These are phyloP conservation scores for Suillus discolor DNA, from an alignment of 768 basidiomycete genomes.

Conservation along the genomic window DNA sequence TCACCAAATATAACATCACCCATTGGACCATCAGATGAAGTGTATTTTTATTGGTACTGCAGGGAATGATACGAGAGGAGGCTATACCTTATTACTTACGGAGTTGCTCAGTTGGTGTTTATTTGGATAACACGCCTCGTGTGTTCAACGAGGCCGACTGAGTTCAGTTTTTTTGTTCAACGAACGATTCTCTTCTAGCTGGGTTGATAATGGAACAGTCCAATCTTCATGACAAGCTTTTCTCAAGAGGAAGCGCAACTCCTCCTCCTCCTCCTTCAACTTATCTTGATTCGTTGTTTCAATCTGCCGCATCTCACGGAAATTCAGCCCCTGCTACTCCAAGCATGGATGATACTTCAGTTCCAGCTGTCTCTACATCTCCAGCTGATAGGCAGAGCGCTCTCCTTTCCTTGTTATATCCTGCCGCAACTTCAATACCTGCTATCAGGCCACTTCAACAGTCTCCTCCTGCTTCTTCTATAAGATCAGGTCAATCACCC, in stretches of 20 bases:
- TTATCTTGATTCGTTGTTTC: constrained; percentile 71
- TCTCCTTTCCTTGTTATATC: constrained; percentile 67
- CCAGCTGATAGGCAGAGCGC: constrained; percentile 74
- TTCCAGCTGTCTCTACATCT: constrained; percentile 27
- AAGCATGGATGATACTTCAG: constrained; percentile 42
- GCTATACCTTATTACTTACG: too few relatives aligned
- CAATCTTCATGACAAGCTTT: constrained; percentile 43
- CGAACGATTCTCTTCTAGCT: background rate
- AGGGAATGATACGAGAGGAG: too few relatives aligned
- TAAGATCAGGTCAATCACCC: constrained; percentile 57
- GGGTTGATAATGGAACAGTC: background rate
- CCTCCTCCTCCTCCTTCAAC: constrained; percentile 60
- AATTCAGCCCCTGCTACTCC: constrained; percentile 49
- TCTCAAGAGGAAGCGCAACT: constrained; percentile 53
- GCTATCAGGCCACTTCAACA: constrained; percentile 18
- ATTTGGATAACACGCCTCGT: constrained; percentile 13
- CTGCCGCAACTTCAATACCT: constrained; percentile 43
- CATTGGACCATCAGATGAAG: too few relatives aligned
- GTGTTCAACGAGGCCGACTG: constrained; percentile 29
- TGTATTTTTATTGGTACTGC: too few relatives aligned
- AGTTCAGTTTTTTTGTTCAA: background rate
- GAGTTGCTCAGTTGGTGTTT: background rate
- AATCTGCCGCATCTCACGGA: constrained; percentile 48
- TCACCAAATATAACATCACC: too few relatives aligned
- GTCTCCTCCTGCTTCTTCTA: constrained; percentile 61